Evolutionary conservation across 768 basidiomycete genomes (phyloP), one percentile per base, ranked within the genome.

Genomic region (Suillus tomentosus): DNA sequence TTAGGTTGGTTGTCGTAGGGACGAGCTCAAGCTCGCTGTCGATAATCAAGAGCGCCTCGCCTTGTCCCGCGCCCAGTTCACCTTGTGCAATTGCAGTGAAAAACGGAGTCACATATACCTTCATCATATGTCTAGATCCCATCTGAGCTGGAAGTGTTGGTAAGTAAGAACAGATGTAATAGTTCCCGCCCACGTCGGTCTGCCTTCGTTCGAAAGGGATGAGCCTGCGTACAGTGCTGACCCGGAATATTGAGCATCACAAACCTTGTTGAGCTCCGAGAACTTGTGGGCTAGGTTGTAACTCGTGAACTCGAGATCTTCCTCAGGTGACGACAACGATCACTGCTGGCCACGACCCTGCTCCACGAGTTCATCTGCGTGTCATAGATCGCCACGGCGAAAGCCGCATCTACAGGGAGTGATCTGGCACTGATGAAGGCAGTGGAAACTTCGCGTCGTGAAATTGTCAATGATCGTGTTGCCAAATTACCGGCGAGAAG

Each of bases 291-390:
- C 1, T 6, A 31, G 31, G 31, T 6, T 31, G 31, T 6, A 31
- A 31, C 31, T 31, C 31, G 31, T 31, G 31, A 31, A 31, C 5
- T 24, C 22, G 13, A 24, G 22, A 14, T 50, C 48, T 24, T 53
- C 51, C 66, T 69, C 7, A 74, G 67, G 14, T 69, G 66, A 24
- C 68, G 73, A 39, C 55, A 75, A 72, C 22, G 66, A 67, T 73
- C 74, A 76, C 2, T 72, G 68, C 17, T 74, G 59, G 9, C 70
- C 24, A 15, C 48, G 48, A 1, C 24, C 48, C 3, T 24, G 48
- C 71, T 76, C 74, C 45, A 73, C 42, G 62, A 72, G 71, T 61
- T 74, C 72, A 1, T 73, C 31, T 10, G 74, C 73, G 10, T 40
- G 55, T 43, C 63, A 51, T n/a, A 22, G 34, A 24, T 66, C 50